Base-by-base conservation (phyloP, 257 asterid species). In the Nicotiana attenuata region DNA sequence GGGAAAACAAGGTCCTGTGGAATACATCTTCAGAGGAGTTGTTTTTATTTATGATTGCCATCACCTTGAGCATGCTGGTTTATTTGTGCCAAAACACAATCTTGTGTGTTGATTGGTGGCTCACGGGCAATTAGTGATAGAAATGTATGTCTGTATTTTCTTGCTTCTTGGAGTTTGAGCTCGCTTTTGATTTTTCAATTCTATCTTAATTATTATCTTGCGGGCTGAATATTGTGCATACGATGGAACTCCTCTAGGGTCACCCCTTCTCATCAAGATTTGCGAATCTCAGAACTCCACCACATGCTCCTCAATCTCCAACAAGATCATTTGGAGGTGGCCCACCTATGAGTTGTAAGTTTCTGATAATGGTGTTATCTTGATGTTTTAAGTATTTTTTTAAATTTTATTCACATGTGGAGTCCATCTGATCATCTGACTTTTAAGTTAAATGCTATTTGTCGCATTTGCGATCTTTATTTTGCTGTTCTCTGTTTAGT, bases 61-160 rank as follows among this genome's bases (percentile, higher is more conserved):
- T 90, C 99, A 94, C 88, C 98, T 92, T 16, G 99, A 94, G 91
- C 99, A 96, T 85, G 98, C 97, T 84, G 98, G 98, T 81, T 96
- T 90, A 91, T 96, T 66, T 96, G 98, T 77, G 98, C 92, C 76
- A 96, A 93, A 88, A 82, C 97, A 17, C 93, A 92, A 79, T 90
- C 91, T 67, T 94, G 99, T 86, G 85, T 88, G 90, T 88, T 93
- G 89, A 91, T 94, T 87, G 98, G 99, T 85, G 99, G 99, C 83
- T 91, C 97, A 64, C 91, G 95, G 9, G 84, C 96, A 80, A 94
- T 89, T 84, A 90, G 92, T 73, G 94, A 96, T 80, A 87, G 92
- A 83, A 92, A 89, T 87, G 99, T 96, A 88, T 41, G 92, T 61
- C 76, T 85, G 6, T 67, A 19, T 80, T 31, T 29, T 59, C 56